Evolutionary conservation across 106 monocot genomes (phyloP).

Genomic region (Allium fistulosum): DNA sequence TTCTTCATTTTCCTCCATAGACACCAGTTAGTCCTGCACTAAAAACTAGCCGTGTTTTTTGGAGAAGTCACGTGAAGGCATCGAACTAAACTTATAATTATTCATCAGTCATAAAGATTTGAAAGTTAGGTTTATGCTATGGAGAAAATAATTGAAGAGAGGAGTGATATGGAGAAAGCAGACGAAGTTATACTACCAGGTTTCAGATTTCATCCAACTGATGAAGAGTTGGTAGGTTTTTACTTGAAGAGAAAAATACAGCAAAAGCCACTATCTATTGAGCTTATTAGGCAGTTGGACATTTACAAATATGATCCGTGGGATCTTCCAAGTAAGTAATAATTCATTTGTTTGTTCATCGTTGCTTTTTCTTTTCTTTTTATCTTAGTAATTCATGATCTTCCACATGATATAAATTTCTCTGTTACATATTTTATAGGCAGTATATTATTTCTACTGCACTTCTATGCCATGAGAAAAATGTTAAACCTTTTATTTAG

Average conservation of each 20-base stretch:
- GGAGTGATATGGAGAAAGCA: slow-evolving; percentile 43
- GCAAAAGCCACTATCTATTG: slow-evolving; percentile 64
- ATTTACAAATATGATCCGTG: slow-evolving; percentile 94
- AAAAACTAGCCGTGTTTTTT: slow-evolving; percentile 2
- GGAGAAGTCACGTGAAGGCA: neutral
- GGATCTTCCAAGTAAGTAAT: slow-evolving; percentile 79
- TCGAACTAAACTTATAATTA: neutral
- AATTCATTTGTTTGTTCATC: neutral
- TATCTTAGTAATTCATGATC: neutral
- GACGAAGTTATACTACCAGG: slow-evolving; percentile 74
- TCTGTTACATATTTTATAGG: slow-evolving; percentile 9
- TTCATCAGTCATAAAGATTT: slow-evolving; percentile 2
- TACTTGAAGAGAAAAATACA: slow-evolving; percentile 80
- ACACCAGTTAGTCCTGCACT: slow-evolving; percentile 1
- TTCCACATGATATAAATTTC: neutral
- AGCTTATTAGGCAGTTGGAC: slow-evolving; percentile 82
- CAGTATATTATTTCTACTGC: neutral
- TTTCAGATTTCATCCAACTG: slow-evolving; percentile 76
- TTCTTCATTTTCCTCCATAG: slow-evolving; percentile 6
- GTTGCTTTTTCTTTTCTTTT: neutral
- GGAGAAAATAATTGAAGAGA: slow-evolving; percentile 40
- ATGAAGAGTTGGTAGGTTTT: slow-evolving; percentile 77
- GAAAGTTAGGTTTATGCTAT: neutral
- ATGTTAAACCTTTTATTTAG: neutral
- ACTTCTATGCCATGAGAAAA: neutral